Base-by-base conservation (phyloP, 306 rosid species). In the Vigna nakashimae region DNA sequence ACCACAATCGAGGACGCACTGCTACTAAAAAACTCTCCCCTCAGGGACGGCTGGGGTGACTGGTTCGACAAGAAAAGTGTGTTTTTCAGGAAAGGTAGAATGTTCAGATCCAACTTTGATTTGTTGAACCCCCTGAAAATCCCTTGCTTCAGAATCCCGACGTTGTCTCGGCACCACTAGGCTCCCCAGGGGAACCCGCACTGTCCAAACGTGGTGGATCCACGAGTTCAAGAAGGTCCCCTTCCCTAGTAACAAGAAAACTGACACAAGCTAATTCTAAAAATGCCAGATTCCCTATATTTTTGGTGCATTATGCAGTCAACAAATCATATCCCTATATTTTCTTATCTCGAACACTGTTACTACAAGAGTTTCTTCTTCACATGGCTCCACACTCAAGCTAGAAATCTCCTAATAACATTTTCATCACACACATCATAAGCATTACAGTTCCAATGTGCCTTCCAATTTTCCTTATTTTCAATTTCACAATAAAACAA, bases 111-210 rank as follows among this genome's bases (percentile, higher is more conserved):
- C 5, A 83, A 86, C 80, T 83, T 87, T 51, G 97, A 86, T 79
- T 71, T 50, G 20, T 11, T 95, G 51, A 93, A 92, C 53, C 98
- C 98, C 0, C 5, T 83, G 72, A 73, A 81, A 95, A 92, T 58
- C 90, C 93, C 4, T 34, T 95, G 74, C 87, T 95, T 50, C 98
- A 89, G 65, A 98, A 95, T 80, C 98, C 97, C 12, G 97, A 92
- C 16, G 82, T 78, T 1, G 52, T 73, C 0, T 18, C 20, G 93
- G 89, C 2, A 75, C 83, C 46, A 53, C 91, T 5, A 73, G 84
- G 7, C 45, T 95, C 56, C 91, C 92, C 1, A 87, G 87, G 14
- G 94, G 90, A 5, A 98, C 92, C 17, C 73, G 81, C 48, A 18
- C 82, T 24, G 40, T 91, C 30, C 93, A 85, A 71, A 95, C 84